These are phyloP conservation scores for Russula foetens DNA, from an alignment of 768 basidiomycete genomes.

Conservation along the genomic window DNA sequence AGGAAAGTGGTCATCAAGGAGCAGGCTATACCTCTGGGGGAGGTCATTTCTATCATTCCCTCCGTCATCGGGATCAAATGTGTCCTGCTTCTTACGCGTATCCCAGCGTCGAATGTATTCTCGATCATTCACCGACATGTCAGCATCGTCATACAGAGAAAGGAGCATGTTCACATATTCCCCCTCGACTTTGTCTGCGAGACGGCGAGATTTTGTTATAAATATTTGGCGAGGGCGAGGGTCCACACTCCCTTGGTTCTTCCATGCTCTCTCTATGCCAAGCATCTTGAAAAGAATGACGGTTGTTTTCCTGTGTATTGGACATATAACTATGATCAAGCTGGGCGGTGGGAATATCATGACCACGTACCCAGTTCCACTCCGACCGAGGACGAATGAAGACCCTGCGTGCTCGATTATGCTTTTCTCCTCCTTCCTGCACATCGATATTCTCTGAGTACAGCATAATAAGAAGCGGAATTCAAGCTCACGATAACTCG, in stretches of 20 bases:
- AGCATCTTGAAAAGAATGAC: slow-evolving; percentile 74
- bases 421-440: slow-evolving; percentile 1
- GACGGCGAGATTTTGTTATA: slow-evolving; percentile 57
- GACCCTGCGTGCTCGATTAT: slow-evolving; percentile 3
- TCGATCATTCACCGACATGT: slow-evolving; percentile 33
- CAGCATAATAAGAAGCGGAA: not conserved
- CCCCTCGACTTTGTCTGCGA: slow-evolving; percentile 58
- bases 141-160: slow-evolving; percentile 33
- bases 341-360: too few species aligned
- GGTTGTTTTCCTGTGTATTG: slow-evolving; percentile 51
- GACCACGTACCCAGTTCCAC: slow-evolving; percentile 55
- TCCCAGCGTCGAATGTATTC: slow-evolving; percentile 18
- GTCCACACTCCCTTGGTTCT: slow-evolving; percentile 28
- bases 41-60: slow-evolving; percentile 34
- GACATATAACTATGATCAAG: not conserved
- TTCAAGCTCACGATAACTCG: slow-evolving; percentile 1
- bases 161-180: slow-evolving; percentile 47
- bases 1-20: slow-evolving; percentile 57
- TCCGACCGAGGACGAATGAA: slow-evolving; percentile 33
- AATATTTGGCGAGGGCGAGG: slow-evolving; percentile 58
- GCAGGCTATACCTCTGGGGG: slow-evolving; percentile 44
- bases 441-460: not conserved
- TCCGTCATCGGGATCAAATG: slow-evolving; percentile 38
- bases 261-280: slow-evolving; percentile 48
- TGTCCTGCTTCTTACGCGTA: slow-evolving; percentile 18